These are phyloP conservation scores for Pharnaceum exiguum DNA, from an alignment of 148 eudicot genomes.

Conservation along the genomic window DNA sequence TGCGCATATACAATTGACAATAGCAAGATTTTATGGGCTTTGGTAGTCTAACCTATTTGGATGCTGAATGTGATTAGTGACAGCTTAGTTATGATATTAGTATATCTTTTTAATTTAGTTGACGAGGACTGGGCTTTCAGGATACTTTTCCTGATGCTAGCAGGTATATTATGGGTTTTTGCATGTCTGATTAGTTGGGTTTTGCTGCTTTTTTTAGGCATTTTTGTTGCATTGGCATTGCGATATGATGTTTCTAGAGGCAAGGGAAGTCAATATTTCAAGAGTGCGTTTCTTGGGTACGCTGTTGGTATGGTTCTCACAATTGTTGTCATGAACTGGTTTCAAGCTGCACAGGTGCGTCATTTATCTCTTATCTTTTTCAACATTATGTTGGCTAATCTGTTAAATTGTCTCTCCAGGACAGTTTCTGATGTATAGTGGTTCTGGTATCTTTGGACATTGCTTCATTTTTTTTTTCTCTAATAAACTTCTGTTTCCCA, in stretches of 20 bases:
- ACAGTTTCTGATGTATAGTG: neutral
- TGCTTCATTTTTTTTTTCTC: neutral
- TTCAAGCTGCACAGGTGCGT: conserved; percentile 96
- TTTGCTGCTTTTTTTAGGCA: conserved; percentile 43
- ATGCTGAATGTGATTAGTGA: no score
- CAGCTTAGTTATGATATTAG: no score
- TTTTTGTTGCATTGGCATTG: conserved; percentile 96
- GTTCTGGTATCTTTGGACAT: neutral
- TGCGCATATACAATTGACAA: no score
- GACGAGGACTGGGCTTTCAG: no score
- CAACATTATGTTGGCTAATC: neutral
- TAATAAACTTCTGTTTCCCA: conserved; percentile 4
- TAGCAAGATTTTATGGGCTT: no score
- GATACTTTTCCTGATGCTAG: no score
- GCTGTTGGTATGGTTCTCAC: conserved; percentile 68
- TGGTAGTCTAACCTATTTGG: no score
- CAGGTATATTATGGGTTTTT: no score
- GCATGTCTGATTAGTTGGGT: conserved; percentile 2
- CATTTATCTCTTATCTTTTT: neutral
- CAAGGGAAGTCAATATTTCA: conserved; percentile 73
- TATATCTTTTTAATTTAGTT: no score
- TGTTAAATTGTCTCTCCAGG: neutral
- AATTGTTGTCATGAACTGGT: conserved; percentile 97
- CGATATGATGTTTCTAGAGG: conserved; percentile 95
- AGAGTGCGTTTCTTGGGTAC: conserved; percentile 86